Evolutionary conservation across 2,329 filamentous ascomycete genomes (phyloP).

Genomic region (Ophiostoma australiae): DNA sequence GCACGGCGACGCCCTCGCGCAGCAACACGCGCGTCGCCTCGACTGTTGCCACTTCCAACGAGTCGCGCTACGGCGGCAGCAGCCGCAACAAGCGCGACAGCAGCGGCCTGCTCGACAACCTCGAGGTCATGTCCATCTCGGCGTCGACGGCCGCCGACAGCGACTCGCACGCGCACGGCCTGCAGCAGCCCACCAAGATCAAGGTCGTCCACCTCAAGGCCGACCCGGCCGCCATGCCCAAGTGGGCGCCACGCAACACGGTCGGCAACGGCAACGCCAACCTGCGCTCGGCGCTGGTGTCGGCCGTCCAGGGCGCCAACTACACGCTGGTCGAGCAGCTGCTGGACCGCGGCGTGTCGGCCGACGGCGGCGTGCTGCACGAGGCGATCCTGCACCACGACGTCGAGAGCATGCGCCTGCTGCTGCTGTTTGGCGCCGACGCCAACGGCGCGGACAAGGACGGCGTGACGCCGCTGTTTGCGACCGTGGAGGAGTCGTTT

Average conservation of each 20-base stretch:
- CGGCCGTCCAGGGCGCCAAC: conserved; percentile 53
- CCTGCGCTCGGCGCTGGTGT: conserved; percentile 46
- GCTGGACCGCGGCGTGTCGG: conserved; percentile 52
- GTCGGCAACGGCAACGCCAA: conserved; percentile 41
- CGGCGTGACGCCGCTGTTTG: conserved; percentile 49
- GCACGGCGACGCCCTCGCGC: background rate
- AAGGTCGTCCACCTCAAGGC: conserved; percentile 48
- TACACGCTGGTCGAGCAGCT: conserved; percentile 54
- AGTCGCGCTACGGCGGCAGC: conserved; percentile 20
- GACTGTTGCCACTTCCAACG: conserved; percentile 24
- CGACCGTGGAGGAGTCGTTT: conserved; percentile 49
- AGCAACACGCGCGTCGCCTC: conserved; percentile 24
- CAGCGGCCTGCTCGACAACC: conserved; percentile 22
- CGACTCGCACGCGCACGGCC: conserved; percentile 28
- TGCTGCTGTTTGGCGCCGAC: conserved; percentile 54
- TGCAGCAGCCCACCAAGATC: conserved; percentile 32
- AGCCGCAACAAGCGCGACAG: conserved; percentile 10
- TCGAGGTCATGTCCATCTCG: conserved; percentile 26
- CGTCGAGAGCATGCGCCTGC: conserved; percentile 48
- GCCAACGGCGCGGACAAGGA: conserved; percentile 49
- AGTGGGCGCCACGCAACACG: conserved; percentile 46
- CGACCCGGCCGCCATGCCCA: conserved; percentile 48
- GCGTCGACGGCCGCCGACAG: conserved; percentile 30
- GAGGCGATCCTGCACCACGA: conserved; percentile 51
- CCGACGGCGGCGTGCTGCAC: conserved; percentile 48